Base-by-base conservation (phyloP, 2,329 filamentous ascomycete species). In the Trichoderma oligosporum region DNA sequence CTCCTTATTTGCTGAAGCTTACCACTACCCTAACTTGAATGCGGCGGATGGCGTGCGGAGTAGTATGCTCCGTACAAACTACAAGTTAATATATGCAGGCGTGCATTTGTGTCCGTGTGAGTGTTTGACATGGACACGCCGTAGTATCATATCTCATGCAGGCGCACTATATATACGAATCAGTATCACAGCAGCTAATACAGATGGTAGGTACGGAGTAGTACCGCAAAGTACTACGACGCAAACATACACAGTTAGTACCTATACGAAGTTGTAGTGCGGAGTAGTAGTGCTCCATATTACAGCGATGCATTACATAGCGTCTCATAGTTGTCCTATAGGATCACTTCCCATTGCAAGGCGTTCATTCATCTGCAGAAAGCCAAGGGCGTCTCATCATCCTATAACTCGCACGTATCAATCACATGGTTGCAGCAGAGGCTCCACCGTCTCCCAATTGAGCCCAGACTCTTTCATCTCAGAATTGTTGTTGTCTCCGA, bases 401-500 rank as follows among this genome's bases (percentile, higher is more conserved):
- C 49, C 39, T 7, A 54, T 35, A 41, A 25, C 33, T 18, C 36
- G 35, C 20, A 41, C 38, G 33, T 9, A 27, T 59, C 57, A 46
- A 22, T 38, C 44, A 29, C 70, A 71, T 29, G 58, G 59, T 11
- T 57, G 61, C 35, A 67, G 52, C 48, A 70, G 52, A 52, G 61
- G 61, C 62, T 66, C 65, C 52, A 70, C 60, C 57, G 58, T 61
- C 33, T 63, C 58, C 67, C 67, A 68, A 53, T 70, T 69, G 38
- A 71, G 63, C n/a, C 71, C 71, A 27, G 71, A 71, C 38, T 65
- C 59, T 52, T 66, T 67, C 31, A 56, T 62, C 52, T 58, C 62
- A 46, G 63, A n/a, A n/a, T n/a, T 66, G 45, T 57, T 63, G 22
- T 61, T 59, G 3, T 62, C 62, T 18, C 78, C 79, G 2, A 81